Evolutionary conservation across 225 moss, liverwort and hornwort species (phyloP), one percentile per base, ranked within the genome.

Genomic region (Straminergon stramineum): DNA sequence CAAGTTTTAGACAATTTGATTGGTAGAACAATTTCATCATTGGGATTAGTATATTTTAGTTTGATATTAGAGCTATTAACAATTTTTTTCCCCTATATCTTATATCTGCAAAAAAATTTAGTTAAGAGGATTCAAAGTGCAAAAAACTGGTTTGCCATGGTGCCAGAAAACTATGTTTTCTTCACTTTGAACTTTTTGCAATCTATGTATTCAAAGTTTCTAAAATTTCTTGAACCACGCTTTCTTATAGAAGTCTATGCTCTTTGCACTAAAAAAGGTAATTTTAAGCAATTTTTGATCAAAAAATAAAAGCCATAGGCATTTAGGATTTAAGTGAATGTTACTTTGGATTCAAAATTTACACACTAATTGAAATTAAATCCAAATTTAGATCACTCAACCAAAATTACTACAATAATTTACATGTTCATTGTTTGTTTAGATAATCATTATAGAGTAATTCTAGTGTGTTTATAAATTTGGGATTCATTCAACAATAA

Each of bases 161-260:
- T 39, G 3, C 5, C 0, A 24, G 3, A 41, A 39, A 39, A 4
- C 1, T 15, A 24, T 39, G 5, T 8, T 19, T 22, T n/a, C 0
- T 22, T n/a, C 2, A n/a, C 18, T 28, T 43, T 28, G 17, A 74
- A 74, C 6, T 16, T 45, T 45, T 43, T 73, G 43, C 43, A 73
- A 43, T 28, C 45, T 43, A 45, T 43, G 6, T 23, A 0, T 24
- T 24, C 13, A 41, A 41, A 71, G 41, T 15, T 71, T 71, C 0
- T 45, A 1, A 28, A 28, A 43, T 6, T 8, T 28, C 3, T 45
- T 45, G 4, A 45, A 73, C 15, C 9, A 41, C 2, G 5, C 5
- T 1, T 71, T 15, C 4, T 41, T 4, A 71, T 41, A 41, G 4
- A 15, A 15, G 15, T 24, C 28, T 28, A 2, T 16, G 0, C 28